Conservation (phyloP, 2,329 filamentous ascomycete species). For the Shiraia sp. region DNA sequence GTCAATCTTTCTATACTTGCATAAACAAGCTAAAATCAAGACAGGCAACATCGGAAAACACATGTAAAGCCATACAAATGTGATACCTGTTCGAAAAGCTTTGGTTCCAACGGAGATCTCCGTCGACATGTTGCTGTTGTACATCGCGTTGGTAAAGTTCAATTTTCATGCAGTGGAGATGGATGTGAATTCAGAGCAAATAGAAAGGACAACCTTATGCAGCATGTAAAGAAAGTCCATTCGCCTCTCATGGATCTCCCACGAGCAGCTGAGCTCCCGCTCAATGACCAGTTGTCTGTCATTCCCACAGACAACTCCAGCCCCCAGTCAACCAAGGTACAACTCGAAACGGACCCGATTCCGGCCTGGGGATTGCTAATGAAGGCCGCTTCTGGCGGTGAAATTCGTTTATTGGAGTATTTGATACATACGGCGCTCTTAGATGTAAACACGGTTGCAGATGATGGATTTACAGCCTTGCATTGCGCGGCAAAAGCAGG, state of each 20-base stretch:
- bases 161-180: conserved; percentile 1
- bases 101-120: conserved; percentile 8
- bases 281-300: too few species aligned
- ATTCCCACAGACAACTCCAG: too few species aligned
- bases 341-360: too few species aligned
- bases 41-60: conserved; percentile 14
- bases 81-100: conserved; percentile 2
- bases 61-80: conserved; percentile 9
- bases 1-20: neutral
- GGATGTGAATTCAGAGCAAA: neutral
- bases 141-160: conserved; percentile 8
- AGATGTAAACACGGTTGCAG: neutral
- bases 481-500: conserved; percentile 15
- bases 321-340: neutral
- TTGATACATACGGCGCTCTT: neutral
- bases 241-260: too few species aligned
- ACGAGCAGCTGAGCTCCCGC: too few species aligned
- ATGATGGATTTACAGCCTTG: conserved; percentile 10
- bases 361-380: neutral
- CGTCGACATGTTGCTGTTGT: conserved; percentile 2
- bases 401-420: neutral
- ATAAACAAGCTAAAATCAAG: neutral
- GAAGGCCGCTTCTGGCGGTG: conserved; percentile 7
- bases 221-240: conserved; percentile 2
- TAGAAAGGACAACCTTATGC: conserved; percentile 13